These are phyloP conservation scores for Penicillium egyptiacum DNA, from an alignment of 495 filamentous ascomycete genomes.

Conservation along the genomic window DNA sequence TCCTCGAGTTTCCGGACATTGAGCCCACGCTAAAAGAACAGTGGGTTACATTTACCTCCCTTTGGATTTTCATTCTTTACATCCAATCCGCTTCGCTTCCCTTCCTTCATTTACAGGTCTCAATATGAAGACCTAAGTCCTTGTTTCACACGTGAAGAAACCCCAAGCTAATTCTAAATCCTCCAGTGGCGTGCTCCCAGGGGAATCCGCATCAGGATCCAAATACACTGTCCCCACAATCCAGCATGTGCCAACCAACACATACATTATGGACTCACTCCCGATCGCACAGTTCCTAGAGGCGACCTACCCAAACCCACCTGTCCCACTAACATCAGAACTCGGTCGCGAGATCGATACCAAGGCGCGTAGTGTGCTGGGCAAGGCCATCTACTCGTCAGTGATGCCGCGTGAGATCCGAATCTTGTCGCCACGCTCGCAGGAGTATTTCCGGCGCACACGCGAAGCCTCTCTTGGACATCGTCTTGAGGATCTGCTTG, in stretches of 20 bases:
- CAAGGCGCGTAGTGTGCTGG: neutral
- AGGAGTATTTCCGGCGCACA: conserved; percentile 42
- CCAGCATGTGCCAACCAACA: conserved; percentile 38
- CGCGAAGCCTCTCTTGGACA: conserved; percentile 28
- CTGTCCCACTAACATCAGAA: conserved; percentile 13
- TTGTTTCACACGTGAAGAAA: neutral
- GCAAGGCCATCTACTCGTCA: conserved; percentile 19
- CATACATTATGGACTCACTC: conserved; percentile 41
- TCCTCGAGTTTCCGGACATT: conserved; percentile 47
- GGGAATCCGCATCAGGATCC: conserved; percentile 20
- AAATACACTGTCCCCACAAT: conserved; percentile 32
- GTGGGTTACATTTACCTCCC: conserved; percentile 26
- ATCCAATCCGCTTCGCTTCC: neutral
- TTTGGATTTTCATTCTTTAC: conserved; percentile 1
- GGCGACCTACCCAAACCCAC: conserved; percentile 37
- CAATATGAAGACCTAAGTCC: neutral
- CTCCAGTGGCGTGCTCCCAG: conserved; percentile 27
- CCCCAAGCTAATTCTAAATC: neutral
- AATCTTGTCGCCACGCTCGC: conserved; percentile 41
- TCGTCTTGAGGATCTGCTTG: neutral
- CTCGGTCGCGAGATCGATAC: neutral
- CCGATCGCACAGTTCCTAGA: conserved; percentile 42
- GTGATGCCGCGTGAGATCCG: conserved; percentile 37
- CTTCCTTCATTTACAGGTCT: neutral
- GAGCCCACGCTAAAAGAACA: conserved; percentile 42